Base-by-base conservation (phyloP, 306 rosid species). In the Ochetophila trinervis region DNA sequence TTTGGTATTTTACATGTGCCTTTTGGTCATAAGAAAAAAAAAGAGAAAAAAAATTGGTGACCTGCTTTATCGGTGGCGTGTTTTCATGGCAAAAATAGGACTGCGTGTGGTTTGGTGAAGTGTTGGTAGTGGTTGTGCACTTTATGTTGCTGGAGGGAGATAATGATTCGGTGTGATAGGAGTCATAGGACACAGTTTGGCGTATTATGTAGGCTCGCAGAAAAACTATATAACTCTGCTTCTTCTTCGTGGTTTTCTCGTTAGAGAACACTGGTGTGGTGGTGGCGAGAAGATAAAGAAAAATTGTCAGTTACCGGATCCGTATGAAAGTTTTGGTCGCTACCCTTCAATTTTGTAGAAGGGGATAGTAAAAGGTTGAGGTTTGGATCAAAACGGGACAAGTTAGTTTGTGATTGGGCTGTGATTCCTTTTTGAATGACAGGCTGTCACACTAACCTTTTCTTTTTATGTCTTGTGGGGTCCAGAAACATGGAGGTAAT, bases 31-130 rank as follows among this genome's bases (percentile, higher is more conserved):
- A 9, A 1, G 8, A 6, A 37, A 37, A 6, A 37, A 37, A 37
- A 37, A 79, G 3, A 3, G 1, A 3, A 5, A 0, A 14, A 0
- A 13, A 24, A 62, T 21, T 52, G 2, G 63, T 21, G 63, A 48
- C 65, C 82, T 47, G 56, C 67, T 66, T 77, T 76, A 66, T 76
- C 35, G 92, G 82, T 90, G 79, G 92, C 95, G 89, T 88, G 92
- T 80, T 78, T 79, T 86, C 67, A 87, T 86, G 91, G 96, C 86
- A 75, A 82, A 27, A 35, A 65, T 65, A 55, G 73, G 69, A 71
- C 77, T 70, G 77, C 76, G 70, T 75, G 17, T 70, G 69, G 79
- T 80, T 76, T 74, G 84, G 88, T 77, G 81, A 23, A 42, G 66
- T 79, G 80, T 65, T 73, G 78, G 85, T 73, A 65, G 88, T 80